Evolutionary conservation across 495 filamentous ascomycete genomes (phyloP), one percentile per base, ranked within the genome.

Genomic region (Neurospora africana): DNA sequence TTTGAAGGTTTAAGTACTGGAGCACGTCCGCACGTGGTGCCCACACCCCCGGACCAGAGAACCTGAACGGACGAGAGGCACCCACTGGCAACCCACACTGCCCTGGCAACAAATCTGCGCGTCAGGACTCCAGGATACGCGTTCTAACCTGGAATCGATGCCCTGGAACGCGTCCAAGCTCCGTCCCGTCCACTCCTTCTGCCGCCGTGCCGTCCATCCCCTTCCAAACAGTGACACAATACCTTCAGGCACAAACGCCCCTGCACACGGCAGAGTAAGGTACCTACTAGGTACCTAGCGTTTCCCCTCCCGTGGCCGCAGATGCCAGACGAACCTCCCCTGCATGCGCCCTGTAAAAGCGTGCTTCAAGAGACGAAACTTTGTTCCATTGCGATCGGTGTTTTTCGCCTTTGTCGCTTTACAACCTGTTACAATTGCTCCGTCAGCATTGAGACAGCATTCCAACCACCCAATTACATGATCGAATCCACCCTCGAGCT

Each of bases 1-100:
- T 61, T 33, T 27, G 47, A 58, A 53, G 47, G 47, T 74, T 80
- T 79, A 80, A 80, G 78, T 79, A 76, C 47, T 58, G 73, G 47
- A 43, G 69, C 76, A 73, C 76, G 75, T 75, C 73, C 21, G 75
- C 69, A 74, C 69, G 74, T 67, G 74, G 72, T 72, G 53, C 72
- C 72, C 74, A 74, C 72, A 33, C 40, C 53, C 72, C 72, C 74
- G 71, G 70, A 33, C 40, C 53, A 65, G 53, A 65, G 53, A 65
- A 33, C 27, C 53, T 33, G 53, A 65, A 65, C 53, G 53, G 53
- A 6, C 53, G 53, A 65, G 53, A 65, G 53, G 53, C 53, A 65
- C 53, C 47, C 53, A 65, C 27, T 65, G 27, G 53, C 53, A 61
- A 61, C 27, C 53, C 53, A 61, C 53, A 61, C 70, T 65, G 36